A percentile compares a stretch with the other conserved stretches of the same genome.
These are phyloP conservation scores for Arachis stenosperma DNA, from an alignment of 306 rosid species.

Conservation along the genomic window DNA sequence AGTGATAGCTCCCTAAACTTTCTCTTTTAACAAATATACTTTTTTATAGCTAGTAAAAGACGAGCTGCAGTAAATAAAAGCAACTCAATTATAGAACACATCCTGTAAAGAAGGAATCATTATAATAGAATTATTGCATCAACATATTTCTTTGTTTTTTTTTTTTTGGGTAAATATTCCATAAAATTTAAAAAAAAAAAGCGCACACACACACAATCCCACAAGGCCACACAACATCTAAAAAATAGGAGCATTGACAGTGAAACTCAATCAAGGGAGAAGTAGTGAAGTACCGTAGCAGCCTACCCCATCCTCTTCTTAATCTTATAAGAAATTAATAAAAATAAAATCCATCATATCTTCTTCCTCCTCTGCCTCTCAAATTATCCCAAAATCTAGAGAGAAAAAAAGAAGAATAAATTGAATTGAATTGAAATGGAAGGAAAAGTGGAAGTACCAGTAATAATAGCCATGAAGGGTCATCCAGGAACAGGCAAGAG, in stretches of 20 bases:
- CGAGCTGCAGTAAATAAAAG: conserved; percentile 24
- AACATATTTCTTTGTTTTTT: conserved; percentile 4
- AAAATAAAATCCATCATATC: no score
- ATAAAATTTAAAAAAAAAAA: background rate
- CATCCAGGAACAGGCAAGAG: conserved; percentile 70
- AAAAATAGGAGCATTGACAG: conserved; percentile 29
- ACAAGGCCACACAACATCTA: conserved; percentile 15
- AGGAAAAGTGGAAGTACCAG: background rate
- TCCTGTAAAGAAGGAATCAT: conserved; percentile 49
- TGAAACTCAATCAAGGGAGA: background rate
- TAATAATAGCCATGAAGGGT: conserved; percentile 74
- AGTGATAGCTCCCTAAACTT: no score
- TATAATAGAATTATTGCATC: conserved; percentile 20
- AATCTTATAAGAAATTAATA: no score
- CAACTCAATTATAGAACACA: conserved; percentile 45
- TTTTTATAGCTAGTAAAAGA: conserved; percentile 4
- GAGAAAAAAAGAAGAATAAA: no score
- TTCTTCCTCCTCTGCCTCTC: no score
- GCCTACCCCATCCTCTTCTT: conserved; percentile 83
- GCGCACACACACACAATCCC: background rate
- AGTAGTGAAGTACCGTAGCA: conserved; percentile 14
- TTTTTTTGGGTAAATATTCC: background rate
- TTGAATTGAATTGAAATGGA: no score
- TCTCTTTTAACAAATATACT: background rate
- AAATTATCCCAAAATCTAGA: no score